Conservation (phyloP, 2,329 filamentous ascomycete genomes). For the Elsinoe ampelina region DNA sequence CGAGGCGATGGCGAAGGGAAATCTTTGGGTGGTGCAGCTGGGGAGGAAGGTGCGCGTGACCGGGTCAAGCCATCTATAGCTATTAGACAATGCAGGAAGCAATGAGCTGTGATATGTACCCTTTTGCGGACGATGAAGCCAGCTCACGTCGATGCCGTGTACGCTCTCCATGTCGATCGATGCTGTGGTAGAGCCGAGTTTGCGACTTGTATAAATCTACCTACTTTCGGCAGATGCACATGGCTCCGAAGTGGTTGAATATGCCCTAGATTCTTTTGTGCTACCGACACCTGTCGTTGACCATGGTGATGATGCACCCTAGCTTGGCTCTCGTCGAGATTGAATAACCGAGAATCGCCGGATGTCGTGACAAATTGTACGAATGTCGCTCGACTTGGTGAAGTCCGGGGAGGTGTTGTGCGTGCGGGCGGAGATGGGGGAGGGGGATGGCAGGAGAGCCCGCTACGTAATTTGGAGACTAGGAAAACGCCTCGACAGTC, state of each 20-base stretch:
- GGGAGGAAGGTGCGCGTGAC: constrained; percentile 24
- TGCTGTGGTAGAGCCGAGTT: not conserved
- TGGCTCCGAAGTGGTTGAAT: not conserved
- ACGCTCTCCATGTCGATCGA: constrained; percentile 59
- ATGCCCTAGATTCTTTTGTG: not conserved
- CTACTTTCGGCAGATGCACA: not conserved
- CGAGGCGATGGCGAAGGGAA: constrained; percentile 15
- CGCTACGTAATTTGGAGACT: not conserved
- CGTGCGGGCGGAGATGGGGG: not conserved
- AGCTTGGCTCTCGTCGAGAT: too few relatives aligned
- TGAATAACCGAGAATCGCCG: too few relatives aligned
- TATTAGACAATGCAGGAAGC: not conserved
- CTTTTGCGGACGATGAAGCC: constrained; percentile 76
- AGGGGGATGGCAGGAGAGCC: not conserved
- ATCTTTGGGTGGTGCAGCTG: constrained; percentile 16
- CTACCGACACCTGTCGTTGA: not conserved
- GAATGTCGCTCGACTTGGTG: not conserved
- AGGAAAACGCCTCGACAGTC: not conserved
- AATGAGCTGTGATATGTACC: constrained; percentile 44
- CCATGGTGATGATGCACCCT: not conserved
- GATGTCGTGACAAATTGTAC: not conserved
- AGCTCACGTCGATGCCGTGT: constrained; percentile 77
- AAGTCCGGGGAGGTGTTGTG: not conserved
- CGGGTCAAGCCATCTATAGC: constrained; percentile 17
- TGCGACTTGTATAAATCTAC: not conserved